Base-by-base conservation (phyloP, 257 asterid genomes). In the Solanum appendiculatum region DNA sequence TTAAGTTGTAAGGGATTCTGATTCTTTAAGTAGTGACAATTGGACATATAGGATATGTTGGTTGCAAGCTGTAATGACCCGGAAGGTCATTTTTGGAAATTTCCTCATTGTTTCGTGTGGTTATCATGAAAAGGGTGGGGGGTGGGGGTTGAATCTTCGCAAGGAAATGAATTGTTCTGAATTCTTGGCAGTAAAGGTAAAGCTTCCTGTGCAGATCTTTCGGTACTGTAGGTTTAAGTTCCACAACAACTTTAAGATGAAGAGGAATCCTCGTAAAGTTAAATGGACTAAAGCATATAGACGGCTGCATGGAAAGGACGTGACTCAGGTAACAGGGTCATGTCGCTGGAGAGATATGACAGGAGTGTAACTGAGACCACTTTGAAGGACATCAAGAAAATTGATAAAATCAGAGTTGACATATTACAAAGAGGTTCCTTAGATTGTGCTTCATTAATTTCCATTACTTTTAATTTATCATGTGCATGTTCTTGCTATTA, bases 211-310 rank as follows among this genome's bases (percentile, higher is more conserved):
- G 15, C 1, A 69, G 34, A 87, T 63, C 25, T 86, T 5, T 96
- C 82, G 92, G 98, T 86, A 93, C 80, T 95, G 98, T 87, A 94
- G 98, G 56, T 94, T 98, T 20, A 96, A 96, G 87, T 96, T 98
- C 91, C 98, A 94, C 91, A 93, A 95, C 80, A 95, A 96, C 93
- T 96, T 94, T 90, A 95, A 95, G 93, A 96, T 96, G 99, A 96
- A 96, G 96, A 94, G 98, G 89, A 96, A 94, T 73, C 98, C 95
- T 23, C 98, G 98, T 10, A 94, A 96, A 83, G 98, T 96, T 11
- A 92, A 93, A 88, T 96, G 99, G 99, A 96, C 98, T 4, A 96
- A 96, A 91, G 98, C 98, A 56, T 95, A 92, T 92, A 95, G 98
- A 86, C 84, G 96, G 87, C 88, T 93, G 90, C 95, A 93, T 42